Percentiles rank a stretch among this genome's conserved stretches.
These are phyloP conservation scores for Lactifluus rugatus DNA, from an alignment of 768 basidiomycete species.

Conservation along the genomic window DNA sequence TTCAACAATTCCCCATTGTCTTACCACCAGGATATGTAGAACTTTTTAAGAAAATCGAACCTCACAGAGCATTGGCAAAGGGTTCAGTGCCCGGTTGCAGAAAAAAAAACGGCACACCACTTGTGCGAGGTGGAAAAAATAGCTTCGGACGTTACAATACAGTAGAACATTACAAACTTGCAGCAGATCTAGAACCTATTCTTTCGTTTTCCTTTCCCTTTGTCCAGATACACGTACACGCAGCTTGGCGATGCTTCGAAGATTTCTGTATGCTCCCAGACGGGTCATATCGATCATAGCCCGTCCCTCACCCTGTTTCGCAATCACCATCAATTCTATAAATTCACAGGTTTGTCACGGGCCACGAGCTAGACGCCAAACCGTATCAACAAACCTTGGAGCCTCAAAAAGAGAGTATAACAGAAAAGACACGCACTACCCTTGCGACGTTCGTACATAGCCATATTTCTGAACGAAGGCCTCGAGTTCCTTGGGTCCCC, in stretches of 20 bases:
- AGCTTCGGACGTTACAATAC: background rate
- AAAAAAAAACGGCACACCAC: no score
- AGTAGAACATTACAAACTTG: background rate
- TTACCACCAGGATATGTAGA: conserved; percentile 2
- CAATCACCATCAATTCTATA: background rate
- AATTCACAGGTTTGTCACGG: conserved; percentile 50
- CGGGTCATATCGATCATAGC: conserved; percentile 11
- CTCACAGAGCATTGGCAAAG: background rate
- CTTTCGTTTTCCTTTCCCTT: background rate
- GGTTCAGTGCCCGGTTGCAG: background rate
- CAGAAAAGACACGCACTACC: conserved; percentile 50
- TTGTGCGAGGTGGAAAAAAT: background rate
- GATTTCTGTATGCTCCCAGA: background rate
- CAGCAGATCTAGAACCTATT: background rate
- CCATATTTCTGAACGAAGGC: conserved; percentile 67
- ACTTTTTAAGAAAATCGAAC: background rate
- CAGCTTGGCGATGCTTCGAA: background rate
- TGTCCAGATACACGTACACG: conserved; percentile 7
- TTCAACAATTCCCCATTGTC: background rate
- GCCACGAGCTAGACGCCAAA: conserved; percentile 49
- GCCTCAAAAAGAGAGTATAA: background rate
- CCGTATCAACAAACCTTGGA: background rate
- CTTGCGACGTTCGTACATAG: conserved; percentile 54
- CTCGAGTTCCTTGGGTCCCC: conserved; percentile 84
- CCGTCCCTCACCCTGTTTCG: background rate